Conservation (phyloP, 257 asterid genomes). For the Parsonsia alboflavescens region DNA sequence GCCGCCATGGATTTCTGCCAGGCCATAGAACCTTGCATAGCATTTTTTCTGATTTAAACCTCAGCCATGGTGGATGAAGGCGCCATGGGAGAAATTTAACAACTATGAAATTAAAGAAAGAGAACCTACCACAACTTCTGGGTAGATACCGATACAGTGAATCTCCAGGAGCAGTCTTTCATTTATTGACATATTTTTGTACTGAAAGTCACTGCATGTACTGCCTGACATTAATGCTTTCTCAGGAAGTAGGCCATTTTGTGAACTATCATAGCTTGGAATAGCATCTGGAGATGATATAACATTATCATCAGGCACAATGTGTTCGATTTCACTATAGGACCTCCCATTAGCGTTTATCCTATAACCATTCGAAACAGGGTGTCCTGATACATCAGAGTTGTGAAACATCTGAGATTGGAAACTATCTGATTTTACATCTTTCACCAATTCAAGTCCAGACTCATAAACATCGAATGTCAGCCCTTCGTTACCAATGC, state of each 20-base stretch:
- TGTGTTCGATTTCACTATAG: constrained; percentile 41
- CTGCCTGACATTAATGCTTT: constrained; percentile 33
- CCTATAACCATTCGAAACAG: constrained; percentile 48
- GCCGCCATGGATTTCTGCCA: no score
- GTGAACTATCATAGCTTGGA: constrained; percentile 38
- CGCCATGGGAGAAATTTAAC: no score
- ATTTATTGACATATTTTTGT: constrained; percentile 54
- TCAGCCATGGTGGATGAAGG: no score
- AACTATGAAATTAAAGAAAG: no score
- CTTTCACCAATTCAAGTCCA: constrained; percentile 47
- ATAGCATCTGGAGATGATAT: constrained; percentile 30
- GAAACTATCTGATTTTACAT: constrained; percentile 40
- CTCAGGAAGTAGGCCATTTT: constrained; percentile 43
- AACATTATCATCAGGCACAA: constrained; percentile 26
- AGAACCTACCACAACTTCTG: constrained; percentile 64
- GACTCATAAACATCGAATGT: constrained; percentile 41
- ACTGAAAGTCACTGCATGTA: constrained; percentile 56
- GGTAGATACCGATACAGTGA: constrained; percentile 75
- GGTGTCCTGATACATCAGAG: constrained; percentile 39
- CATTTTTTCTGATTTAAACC: no score
- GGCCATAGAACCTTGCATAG: no score
- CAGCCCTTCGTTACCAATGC: constrained; percentile 42
- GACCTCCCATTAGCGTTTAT: constrained; percentile 39
- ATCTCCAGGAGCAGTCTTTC: constrained; percentile 74
- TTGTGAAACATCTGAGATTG: constrained; percentile 35